Percentiles rank a stretch among this genome's conserved stretches.
Evolutionary conservation across 148 eudicot genomes (phyloP).

Genomic region (Salicornia ramosissima): DNA sequence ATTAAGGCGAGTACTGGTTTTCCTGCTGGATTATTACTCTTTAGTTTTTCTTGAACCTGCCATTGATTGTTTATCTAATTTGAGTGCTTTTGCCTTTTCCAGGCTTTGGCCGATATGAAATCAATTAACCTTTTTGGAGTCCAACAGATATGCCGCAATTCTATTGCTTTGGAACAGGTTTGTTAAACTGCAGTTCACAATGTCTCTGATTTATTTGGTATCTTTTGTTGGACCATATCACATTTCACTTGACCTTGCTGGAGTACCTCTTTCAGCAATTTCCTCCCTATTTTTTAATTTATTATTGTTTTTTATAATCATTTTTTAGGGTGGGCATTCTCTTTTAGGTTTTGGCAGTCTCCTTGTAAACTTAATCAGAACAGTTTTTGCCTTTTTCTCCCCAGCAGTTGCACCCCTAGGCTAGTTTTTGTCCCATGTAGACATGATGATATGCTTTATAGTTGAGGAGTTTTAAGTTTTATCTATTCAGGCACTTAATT

Average conservation of each 20-base stretch:
- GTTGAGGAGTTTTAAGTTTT: background rate
- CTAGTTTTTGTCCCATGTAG: slow-evolving; percentile 1
- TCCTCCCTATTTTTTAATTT: background rate
- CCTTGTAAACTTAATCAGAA: slow-evolving; percentile 13
- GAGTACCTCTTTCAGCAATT: slow-evolving; percentile 6
- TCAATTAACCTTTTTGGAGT: slow-evolving; percentile 94
- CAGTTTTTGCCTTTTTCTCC: background rate
- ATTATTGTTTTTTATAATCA: no score
- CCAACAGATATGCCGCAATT: slow-evolving; percentile 96
- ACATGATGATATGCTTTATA: background rate
- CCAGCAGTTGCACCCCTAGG: background rate
- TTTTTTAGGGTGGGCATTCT: no score
- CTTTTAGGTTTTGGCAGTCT: no score
- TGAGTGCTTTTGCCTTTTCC: slow-evolving; percentile 21
- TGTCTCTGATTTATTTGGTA: background rate
- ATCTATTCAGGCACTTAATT: background rate
- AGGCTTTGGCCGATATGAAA: slow-evolving; percentile 92
- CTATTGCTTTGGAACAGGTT: slow-evolving; percentile 97
- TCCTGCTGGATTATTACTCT: slow-evolving; percentile 1
- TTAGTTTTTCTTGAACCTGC: background rate
- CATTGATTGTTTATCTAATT: slow-evolving; percentile 11
- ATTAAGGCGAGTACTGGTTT: slow-evolving; percentile 55
- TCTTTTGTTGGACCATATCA: background rate
- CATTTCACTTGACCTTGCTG: background rate
- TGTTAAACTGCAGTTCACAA: slow-evolving; percentile 13